Base-by-base conservation (phyloP, 2,329 filamentous ascomycete genomes). In the Aphanocladium album region DNA sequence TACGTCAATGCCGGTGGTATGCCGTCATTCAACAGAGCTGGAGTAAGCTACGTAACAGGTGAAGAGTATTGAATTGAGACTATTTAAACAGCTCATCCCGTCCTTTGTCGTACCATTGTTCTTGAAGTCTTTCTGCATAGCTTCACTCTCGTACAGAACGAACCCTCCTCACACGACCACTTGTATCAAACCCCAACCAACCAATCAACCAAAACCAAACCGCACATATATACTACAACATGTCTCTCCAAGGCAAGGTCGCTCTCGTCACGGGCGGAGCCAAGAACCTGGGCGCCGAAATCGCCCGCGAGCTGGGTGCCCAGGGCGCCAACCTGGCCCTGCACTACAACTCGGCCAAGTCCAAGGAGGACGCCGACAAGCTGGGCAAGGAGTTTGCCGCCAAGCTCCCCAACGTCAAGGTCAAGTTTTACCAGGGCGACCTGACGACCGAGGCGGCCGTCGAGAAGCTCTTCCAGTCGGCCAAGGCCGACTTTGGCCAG, bases 261-360 rank as follows among this genome's bases (percentile, higher is more conserved):
- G 67, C 80, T 64, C 75, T 85, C 68, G 74, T 86, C 71, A 85
- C 83, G 23, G 82, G 79, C 62, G 77, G 77, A 60, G 81, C 80
- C 60, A 84, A 83, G 66, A 85, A 84, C 62, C 86, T 87, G 63
- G 85, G 85, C 30, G 76, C 79, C 59, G 82, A 83, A 60, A 83
- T 83, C 58, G 83, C 83, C 63, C 78, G 83, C 60, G 79, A 81
- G 62, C 80, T 86, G 45, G 82, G 81, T 67, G 74, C 76, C 62
- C 78, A 80, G 57, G 84, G 84, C 35, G 81, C 81, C 66, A 80
- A 74, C 64, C 80, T 88, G 41, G 75, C 86, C 46, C 76, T 87
- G 64, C 87, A 86, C 72, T 87, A 87, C 73, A 68, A 70, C 64
- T 77, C 77, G 11, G 56, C 71, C 49, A 68, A 67, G 61, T 73